Conservation (phyloP, 345 rosid species). For the Sonneratia alba region DNA sequence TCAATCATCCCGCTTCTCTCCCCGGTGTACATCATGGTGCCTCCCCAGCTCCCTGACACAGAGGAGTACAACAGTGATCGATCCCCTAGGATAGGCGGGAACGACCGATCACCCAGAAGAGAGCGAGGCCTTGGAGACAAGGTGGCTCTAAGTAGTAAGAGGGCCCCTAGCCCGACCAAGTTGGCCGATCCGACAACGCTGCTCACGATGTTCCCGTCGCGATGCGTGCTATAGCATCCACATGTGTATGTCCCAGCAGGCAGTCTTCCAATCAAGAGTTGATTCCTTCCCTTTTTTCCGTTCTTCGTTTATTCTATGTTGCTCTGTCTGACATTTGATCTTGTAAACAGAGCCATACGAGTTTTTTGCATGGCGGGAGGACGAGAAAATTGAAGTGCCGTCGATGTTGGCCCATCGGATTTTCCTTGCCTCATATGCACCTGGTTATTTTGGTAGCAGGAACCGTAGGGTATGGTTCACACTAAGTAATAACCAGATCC, state of each 20-base stretch:
- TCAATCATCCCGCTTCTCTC: neutral
- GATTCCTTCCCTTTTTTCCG: neutral
- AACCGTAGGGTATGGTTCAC: no score
- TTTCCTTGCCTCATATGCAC: neutral
- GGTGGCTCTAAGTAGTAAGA: neutral
- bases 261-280: neutral
- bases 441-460: neutral
- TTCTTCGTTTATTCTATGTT: neutral
- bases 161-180: neutral
- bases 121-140: neutral
- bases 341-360: neutral
- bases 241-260: neutral
- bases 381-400: neutral
- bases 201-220: neutral
- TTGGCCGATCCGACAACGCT: neutral
- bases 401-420: neutral
- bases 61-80: neutral
- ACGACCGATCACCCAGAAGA: neutral
- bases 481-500: no score
- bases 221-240: constrained; percentile 1
- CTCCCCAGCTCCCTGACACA: neutral
- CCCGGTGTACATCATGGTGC: neutral
- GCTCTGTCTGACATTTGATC: neutral
- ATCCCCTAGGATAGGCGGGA: neutral
- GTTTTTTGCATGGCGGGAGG: neutral